A percentile compares a stretch with the other conserved stretches of the same genome.
Evolutionary conservation across 148 eudicot genomes (phyloP).

Genomic region (Rhododendron simsii): DNA sequence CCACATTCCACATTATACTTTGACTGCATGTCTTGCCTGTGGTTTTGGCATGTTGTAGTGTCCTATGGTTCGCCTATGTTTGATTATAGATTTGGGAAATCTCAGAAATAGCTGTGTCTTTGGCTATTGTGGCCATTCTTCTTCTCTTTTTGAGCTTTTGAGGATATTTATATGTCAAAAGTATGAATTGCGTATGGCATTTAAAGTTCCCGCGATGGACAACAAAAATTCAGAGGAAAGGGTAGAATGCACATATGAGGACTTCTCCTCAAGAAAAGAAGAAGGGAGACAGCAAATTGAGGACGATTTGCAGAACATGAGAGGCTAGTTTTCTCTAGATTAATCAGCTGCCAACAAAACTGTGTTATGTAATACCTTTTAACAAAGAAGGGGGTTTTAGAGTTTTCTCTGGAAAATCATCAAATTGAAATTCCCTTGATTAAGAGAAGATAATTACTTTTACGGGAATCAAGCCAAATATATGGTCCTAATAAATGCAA

Average conservation of each 20-base stretch:
- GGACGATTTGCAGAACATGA: background rate
- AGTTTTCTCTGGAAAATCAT: background rate
- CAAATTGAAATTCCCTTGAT: background rate
- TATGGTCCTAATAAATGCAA: background rate
- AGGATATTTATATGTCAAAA: background rate
- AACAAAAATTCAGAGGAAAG: background rate
- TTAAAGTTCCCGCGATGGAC: background rate
- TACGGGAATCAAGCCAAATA: background rate
- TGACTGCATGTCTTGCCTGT: background rate
- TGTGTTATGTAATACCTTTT: background rate
- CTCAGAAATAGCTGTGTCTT: background rate
- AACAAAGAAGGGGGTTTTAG: background rate
- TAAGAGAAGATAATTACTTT: background rate
- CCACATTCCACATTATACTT: background rate
- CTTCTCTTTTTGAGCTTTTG: background rate
- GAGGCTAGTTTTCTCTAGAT: background rate
- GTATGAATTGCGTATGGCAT: background rate
- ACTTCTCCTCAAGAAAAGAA: background rate
- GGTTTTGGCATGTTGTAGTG: background rate
- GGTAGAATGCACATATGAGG: background rate
- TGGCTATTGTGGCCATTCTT: background rate
- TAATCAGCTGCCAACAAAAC: background rate
- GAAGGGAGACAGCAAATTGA: background rate
- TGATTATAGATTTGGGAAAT: background rate
- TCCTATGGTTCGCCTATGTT: background rate